Evolutionary conservation across 2,329 filamentous ascomycete genomes (phyloP).

Genomic region (Metarhizium rileyi): DNA sequence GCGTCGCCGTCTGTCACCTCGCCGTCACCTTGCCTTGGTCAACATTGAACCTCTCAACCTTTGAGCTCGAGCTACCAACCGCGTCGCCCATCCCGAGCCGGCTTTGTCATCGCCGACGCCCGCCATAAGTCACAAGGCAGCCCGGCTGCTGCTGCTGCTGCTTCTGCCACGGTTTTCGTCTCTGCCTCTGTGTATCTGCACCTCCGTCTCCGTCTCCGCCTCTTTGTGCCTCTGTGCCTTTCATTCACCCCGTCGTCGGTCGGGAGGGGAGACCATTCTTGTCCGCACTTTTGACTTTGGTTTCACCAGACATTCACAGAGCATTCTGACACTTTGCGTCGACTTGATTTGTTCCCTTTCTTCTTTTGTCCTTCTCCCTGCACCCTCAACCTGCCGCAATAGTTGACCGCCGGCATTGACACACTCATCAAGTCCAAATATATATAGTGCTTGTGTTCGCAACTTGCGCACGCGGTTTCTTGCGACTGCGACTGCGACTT

Average conservation of each 20-base stretch:
- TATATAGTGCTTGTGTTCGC: neutral
- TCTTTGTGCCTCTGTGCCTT: too few relatives aligned
- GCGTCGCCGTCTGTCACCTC: neutral
- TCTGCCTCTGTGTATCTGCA: too few relatives aligned
- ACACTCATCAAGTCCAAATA: too few relatives aligned
- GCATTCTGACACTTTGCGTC: neutral
- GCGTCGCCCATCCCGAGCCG: neutral
- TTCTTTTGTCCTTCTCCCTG: neutral
- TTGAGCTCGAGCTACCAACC: neutral
- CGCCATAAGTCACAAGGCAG: neutral
- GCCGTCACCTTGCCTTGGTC: too few relatives aligned
- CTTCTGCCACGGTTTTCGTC: neutral
- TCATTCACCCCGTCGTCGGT: too few relatives aligned
- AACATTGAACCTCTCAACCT: neutral
- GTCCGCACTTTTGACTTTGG: too few relatives aligned
- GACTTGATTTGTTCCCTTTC: neutral
- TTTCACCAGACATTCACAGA: too few relatives aligned
- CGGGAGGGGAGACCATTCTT: too few relatives aligned
- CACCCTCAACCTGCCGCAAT: neutral
- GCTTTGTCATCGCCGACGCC: constrained; percentile 6
- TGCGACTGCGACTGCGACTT: neutral
- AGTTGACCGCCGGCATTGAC: neutral
- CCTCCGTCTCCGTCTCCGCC: too few relatives aligned
- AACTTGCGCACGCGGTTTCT: neutral
- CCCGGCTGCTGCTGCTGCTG: neutral